Evolutionary conservation across 2,329 filamentous ascomycete genomes (phyloP).

Genomic region (Samsoniella hepiali): DNA sequence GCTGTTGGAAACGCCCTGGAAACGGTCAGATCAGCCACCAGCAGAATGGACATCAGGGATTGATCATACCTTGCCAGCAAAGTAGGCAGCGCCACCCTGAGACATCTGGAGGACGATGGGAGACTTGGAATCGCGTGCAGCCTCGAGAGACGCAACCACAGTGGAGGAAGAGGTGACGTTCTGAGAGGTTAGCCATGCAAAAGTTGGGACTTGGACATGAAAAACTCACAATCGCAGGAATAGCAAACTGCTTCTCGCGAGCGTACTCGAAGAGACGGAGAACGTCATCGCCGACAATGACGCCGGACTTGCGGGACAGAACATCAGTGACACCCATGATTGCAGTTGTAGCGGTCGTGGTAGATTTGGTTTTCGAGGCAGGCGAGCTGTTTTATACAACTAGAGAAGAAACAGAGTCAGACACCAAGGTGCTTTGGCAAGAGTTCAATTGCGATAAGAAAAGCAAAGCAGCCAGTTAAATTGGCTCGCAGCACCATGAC

Average conservation of each 20-base stretch:
- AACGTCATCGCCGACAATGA: constrained; percentile 54
- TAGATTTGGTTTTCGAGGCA: constrained; percentile 1
- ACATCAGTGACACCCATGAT: constrained; percentile 40
- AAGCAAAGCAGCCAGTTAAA: constrained; percentile 8
- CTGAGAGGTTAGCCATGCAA: constrained; percentile 23
- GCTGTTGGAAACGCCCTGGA: constrained; percentile 69
- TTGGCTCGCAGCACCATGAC: neutral
- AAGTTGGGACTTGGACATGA: constrained; percentile 13
- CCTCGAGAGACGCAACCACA: constrained; percentile 80
- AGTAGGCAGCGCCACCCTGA: constrained; percentile 91
- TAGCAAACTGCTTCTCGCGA: constrained; percentile 81
- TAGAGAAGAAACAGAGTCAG: constrained; percentile 5
- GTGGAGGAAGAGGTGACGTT: constrained; percentile 91
- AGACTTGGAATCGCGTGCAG: constrained; percentile 84
- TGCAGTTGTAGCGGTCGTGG: constrained; percentile 26
- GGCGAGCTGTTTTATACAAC: constrained; percentile 6
- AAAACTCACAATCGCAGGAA: constrained; percentile 65
- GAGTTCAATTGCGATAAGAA: constrained; percentile 14
- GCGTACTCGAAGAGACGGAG: constrained; percentile 80
- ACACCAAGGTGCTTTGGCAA: constrained; percentile 10
- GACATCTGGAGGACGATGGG: constrained; percentile 92
- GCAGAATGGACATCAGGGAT: neutral
- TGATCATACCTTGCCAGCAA: constrained; percentile 70
- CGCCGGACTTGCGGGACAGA: constrained; percentile 50
- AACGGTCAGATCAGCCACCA: neutral